Evolutionary conservation across 805 yeast genomes (phyloP).

Genomic region (Metschnikowia continentalis): DNA sequence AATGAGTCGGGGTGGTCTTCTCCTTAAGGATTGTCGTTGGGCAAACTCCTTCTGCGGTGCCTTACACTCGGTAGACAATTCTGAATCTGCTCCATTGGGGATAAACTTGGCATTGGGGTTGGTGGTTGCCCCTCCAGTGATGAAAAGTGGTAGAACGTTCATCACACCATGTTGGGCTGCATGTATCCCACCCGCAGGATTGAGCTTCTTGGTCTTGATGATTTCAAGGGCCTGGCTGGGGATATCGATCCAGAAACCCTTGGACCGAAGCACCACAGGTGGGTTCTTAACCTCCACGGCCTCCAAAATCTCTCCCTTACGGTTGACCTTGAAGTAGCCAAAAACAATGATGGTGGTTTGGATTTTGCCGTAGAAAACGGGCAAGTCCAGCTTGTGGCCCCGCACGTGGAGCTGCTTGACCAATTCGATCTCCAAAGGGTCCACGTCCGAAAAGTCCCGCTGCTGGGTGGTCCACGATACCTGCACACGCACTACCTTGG

Average conservation of each 20-base stretch:
- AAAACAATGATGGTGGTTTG: slow-evolving; percentile 73
- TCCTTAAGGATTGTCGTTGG: slow-evolving; percentile 60
- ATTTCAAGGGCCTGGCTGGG: slow-evolving; percentile 61
- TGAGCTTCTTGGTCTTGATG: slow-evolving; percentile 54
- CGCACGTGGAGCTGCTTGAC: slow-evolving; percentile 50
- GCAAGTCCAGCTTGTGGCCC: slow-evolving; percentile 37
- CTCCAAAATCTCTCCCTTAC: slow-evolving; percentile 75
- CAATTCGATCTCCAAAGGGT: slow-evolving; percentile 69
- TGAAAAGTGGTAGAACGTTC: slow-evolving; percentile 68
- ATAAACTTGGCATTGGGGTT: slow-evolving; percentile 29
- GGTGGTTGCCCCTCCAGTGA: slow-evolving; percentile 61
- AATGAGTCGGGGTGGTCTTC: slow-evolving; percentile 82
- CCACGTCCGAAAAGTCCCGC: slow-evolving; percentile 90
- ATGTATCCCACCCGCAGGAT: slow-evolving; percentile 89
- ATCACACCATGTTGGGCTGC: slow-evolving; percentile 91
- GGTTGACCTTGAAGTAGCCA: slow-evolving; percentile 87
- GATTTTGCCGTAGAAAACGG: slow-evolving; percentile 73
- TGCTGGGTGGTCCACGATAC: slow-evolving; percentile 94
- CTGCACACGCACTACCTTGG: slow-evolving; percentile 80
- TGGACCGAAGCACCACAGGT: slow-evolving; percentile 62
- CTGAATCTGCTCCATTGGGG: slow-evolving; percentile 41
- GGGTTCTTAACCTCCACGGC: slow-evolving; percentile 91
- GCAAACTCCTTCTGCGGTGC: slow-evolving; percentile 97
- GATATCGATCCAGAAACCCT: slow-evolving; percentile 91
- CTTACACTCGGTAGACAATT: slow-evolving; percentile 88